A percentile compares a stretch with the other conserved stretches of the same genome.
Evolutionary conservation across 2,329 filamentous ascomycete species (phyloP).

Genomic region (Fusarium poae): DNA sequence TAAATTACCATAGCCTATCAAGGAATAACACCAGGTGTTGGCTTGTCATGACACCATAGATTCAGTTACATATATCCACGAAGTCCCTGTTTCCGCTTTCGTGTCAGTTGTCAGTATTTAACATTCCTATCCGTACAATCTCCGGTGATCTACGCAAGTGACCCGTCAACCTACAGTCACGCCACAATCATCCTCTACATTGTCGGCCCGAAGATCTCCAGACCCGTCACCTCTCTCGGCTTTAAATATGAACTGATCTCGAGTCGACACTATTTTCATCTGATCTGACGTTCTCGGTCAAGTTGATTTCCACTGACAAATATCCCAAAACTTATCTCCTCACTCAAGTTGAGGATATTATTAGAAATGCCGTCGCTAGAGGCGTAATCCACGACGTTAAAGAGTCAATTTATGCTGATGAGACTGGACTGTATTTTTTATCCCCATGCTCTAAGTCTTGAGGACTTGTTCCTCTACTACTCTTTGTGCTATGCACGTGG

Average conservation of each 20-base stretch:
- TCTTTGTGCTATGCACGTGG: too few relatives aligned
- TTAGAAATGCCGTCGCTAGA: too few relatives aligned
- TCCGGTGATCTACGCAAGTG: background rate
- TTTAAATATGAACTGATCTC: background rate
- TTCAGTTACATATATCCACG: fast-evolving
- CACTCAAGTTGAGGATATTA: too few relatives aligned
- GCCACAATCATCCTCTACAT: background rate
- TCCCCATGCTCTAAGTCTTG: too few relatives aligned
- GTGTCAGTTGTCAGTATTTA: background rate
- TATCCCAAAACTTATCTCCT: too few relatives aligned
- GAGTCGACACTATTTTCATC: fast-evolving
- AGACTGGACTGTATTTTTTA: too few relatives aligned
- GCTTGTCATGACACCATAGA: background rate
- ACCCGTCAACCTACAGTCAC: background rate
- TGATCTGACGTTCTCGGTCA: too few relatives aligned
- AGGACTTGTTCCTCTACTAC: too few relatives aligned
- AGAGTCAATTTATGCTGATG: too few relatives aligned
- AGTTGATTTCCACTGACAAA: fast-evolving
- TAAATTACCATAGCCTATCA: too few relatives aligned
- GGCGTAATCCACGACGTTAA: too few relatives aligned
- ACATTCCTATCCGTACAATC: background rate
- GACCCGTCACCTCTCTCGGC: background rate
- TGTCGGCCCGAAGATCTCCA: slow-evolving; percentile 5
- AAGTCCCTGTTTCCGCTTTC: background rate
- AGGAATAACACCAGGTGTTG: fast-evolving